Conservation (phyloP, 257 asterid genomes). For the Plantago elongata region DNA sequence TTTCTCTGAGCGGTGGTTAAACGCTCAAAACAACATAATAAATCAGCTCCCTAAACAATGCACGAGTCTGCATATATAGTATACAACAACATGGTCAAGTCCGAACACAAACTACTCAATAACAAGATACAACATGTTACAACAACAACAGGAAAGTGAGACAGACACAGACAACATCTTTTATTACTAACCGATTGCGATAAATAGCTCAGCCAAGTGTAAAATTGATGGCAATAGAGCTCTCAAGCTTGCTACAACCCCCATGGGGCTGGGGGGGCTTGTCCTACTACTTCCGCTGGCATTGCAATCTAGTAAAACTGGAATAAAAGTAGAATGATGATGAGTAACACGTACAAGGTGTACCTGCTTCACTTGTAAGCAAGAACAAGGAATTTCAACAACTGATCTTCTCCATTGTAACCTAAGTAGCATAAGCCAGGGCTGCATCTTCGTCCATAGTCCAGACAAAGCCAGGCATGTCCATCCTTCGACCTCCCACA, state of each 20-base stretch:
- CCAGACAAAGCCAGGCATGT: constrained; percentile 86
- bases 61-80: constrained; percentile 24
- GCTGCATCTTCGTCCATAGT: constrained; percentile 53
- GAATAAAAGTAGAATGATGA: constrained; percentile 25
- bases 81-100: constrained; percentile 23
- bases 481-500: constrained; percentile 75
- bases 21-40: constrained; percentile 13
- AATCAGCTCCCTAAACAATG: constrained; percentile 19
- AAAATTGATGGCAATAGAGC: constrained; percentile 51
- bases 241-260: constrained; percentile 22
- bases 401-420: not conserved
- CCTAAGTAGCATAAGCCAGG: constrained; percentile 28
- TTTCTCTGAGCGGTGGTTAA: not conserved
- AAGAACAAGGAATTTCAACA: not conserved
- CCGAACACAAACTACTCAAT: constrained; percentile 10
- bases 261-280: constrained; percentile 1
- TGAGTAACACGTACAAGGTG: too few species aligned
- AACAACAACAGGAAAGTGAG: constrained; percentile 6
- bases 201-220: constrained; percentile 54
- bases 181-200: constrained; percentile 35
- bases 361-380: constrained; percentile 30
- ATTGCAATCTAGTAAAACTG: constrained; percentile 35
- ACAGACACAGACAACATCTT: constrained; percentile 19
- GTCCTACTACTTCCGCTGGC: constrained; percentile 26
- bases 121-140: constrained; percentile 26